phyloP scores from a whole-genome alignment of 108 stramenopile genomes.

The Mediolabrus comicus region DNA sequence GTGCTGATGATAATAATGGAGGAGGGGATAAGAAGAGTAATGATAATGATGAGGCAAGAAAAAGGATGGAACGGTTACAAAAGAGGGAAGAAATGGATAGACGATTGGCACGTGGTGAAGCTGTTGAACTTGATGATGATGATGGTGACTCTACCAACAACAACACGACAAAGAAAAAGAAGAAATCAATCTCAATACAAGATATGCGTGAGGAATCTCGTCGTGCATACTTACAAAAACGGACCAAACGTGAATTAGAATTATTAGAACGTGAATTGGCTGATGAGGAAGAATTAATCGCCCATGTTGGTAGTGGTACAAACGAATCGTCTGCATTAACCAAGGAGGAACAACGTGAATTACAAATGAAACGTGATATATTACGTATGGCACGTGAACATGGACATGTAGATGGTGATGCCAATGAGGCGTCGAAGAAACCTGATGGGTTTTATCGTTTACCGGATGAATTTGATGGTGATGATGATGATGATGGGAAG shows the following conservation, averaged over 20 bases:
- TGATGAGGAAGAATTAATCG: slow-evolving; percentile 95
- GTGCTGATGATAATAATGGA: slow-evolving; percentile 1
- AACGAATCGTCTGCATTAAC: slow-evolving; percentile 67
- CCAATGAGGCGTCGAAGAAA: slow-evolving; percentile 43
- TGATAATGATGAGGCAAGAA: slow-evolving; percentile 13
- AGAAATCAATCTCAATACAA: slow-evolving; percentile 54
- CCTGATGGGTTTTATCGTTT: slow-evolving; percentile 77
- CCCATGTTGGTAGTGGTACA: slow-evolving; percentile 38
- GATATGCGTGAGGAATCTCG: slow-evolving; percentile 86
- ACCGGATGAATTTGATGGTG: slow-evolving; percentile 69
- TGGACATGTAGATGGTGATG: slow-evolving; percentile 44
- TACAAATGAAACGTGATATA: slow-evolving; percentile 80
- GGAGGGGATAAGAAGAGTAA: slow-evolving; percentile 22
- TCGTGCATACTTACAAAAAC: slow-evolving; percentile 90
- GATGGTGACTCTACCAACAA: slow-evolving; percentile 36
- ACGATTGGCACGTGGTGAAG: slow-evolving; percentile 85
- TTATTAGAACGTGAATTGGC: slow-evolving; percentile 85
- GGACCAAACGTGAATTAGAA: slow-evolving; percentile 90
- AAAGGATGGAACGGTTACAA: slow-evolving; percentile 34
- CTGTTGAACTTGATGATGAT: slow-evolving; percentile 61
- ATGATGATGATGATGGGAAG: slow-evolving; percentile 13
- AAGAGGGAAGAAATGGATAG: slow-evolving; percentile 65
- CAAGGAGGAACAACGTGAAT: slow-evolving; percentile 64
- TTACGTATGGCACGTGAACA: slow-evolving; percentile 72
- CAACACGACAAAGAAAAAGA: slow-evolving; percentile 15